phyloP scores from a whole-genome alignment of 306 rosid genomes.

The Lablab purpureus region DNA sequence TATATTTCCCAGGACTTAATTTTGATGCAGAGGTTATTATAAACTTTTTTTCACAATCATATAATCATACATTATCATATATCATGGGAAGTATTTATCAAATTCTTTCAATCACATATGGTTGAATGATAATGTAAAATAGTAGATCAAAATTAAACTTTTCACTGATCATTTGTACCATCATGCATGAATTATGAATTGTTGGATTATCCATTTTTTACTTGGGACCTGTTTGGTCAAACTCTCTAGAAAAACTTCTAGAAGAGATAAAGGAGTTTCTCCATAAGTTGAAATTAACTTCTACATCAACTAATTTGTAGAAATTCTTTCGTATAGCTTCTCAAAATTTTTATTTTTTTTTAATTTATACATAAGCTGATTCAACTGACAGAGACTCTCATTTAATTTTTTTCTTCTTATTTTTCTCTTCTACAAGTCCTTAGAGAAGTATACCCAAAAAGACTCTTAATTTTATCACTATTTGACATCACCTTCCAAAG shows the following conservation, averaged over 20 bases:
- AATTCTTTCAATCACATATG: constrained; percentile 25
- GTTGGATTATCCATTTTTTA: not conserved
- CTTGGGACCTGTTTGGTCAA: not conserved
- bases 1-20: not conserved
- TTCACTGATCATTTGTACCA: not conserved
- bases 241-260: too few species aligned
- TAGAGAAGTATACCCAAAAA: too few species aligned
- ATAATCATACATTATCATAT: not conserved
- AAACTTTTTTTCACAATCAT: not conserved
- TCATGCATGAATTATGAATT: constrained; percentile 5
- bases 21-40: not conserved
- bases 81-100: not conserved
- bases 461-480: not conserved
- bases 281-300: too few species aligned
- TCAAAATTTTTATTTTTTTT: too few species aligned
- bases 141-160: not conserved
- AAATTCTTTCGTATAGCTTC: too few species aligned
- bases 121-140: constrained; percentile 4
- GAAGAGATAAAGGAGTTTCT: too few species aligned
- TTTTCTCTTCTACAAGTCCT: too few species aligned
- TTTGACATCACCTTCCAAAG: constrained; percentile 12
- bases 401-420: too few species aligned
- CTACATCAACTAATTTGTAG: too few species aligned
- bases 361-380: too few species aligned
- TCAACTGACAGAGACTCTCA: too few species aligned